Percentiles rank a stretch among this genome's conserved stretches.
Evolutionary conservation across 2,329 filamentous ascomycete species (phyloP).

Genomic region (Macrophomina tecta): DNA sequence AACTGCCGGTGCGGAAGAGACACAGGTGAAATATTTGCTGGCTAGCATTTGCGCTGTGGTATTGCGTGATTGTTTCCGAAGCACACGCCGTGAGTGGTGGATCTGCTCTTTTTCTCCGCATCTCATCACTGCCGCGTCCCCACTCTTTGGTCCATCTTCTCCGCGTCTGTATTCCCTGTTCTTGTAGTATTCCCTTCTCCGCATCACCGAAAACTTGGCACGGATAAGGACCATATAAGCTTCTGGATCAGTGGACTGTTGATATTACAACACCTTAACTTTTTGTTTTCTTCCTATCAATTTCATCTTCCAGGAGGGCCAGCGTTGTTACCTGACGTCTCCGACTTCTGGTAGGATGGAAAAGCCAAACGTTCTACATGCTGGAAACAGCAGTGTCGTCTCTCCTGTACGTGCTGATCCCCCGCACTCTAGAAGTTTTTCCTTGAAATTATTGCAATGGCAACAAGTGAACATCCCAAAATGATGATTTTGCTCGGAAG

Average conservation of each 20-base stretch:
- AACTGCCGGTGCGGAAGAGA: background rate
- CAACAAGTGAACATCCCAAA: too few relatives aligned
- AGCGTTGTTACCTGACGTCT: too few relatives aligned
- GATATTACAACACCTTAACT: background rate
- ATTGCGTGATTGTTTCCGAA: background rate
- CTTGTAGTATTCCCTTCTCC: background rate
- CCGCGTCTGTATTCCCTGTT: background rate
- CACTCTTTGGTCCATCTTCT: background rate
- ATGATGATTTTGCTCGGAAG: too few relatives aligned
- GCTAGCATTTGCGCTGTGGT: background rate
- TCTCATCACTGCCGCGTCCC: background rate
- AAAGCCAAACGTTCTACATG: background rate
- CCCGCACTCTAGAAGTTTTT: background rate
- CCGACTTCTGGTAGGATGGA: background rate
- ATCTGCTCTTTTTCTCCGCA: slow-evolving; percentile 1
- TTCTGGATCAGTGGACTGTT: background rate
- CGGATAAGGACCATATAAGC: background rate
- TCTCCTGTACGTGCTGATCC: background rate
- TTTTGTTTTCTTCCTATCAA: background rate
- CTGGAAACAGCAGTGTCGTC: background rate
- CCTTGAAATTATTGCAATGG: background rate
- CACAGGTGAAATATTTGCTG: background rate
- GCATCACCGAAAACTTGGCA: background rate
- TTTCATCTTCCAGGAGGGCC: too few relatives aligned
- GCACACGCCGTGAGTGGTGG: background rate